Conservation (phyloP, 2,329 filamentous ascomycete species). For the Thelonectria discophora region DNA sequence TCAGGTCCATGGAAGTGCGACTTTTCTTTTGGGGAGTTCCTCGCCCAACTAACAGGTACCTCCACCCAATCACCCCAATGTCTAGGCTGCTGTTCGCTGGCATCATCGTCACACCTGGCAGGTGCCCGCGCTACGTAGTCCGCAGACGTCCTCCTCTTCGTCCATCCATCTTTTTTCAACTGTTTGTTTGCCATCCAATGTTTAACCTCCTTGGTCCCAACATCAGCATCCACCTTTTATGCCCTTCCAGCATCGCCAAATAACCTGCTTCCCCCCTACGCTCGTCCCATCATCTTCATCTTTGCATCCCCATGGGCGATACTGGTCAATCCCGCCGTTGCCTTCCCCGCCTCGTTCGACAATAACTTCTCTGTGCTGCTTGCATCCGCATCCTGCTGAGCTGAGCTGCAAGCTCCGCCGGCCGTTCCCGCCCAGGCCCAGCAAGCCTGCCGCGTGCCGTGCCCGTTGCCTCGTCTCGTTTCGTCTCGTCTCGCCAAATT, state of each 20-base stretch:
- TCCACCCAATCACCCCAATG: neutral
- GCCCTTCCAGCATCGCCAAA: neutral
- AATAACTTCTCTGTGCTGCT: slow-evolving; percentile 9
- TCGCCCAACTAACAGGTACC: neutral
- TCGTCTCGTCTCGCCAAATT: neutral
- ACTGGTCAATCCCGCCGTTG: slow-evolving; percentile 2
- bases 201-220: neutral
- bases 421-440: slow-evolving; percentile 27
- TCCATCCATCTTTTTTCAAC: slow-evolving; percentile 2
- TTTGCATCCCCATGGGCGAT: neutral
- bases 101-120: slow-evolving; percentile 39
- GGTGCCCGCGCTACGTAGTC: slow-evolving; percentile 3
- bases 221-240: neutral
- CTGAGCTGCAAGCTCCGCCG: slow-evolving; percentile 27
- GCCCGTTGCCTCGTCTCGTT: neutral
- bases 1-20: neutral
- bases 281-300: neutral
- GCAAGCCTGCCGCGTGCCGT: slow-evolving; percentile 27
- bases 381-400: slow-evolving; percentile 27
- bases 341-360: slow-evolving; percentile 6
- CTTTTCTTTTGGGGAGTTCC: slow-evolving; percentile 7
- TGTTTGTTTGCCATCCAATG: neutral
- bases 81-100: slow-evolving; percentile 42
- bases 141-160: slow-evolving; percentile 12
- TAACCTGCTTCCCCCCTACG: neutral